Evolutionary conservation across 495 filamentous ascomycete genomes (phyloP).

Genomic region (Trichoderma erinaceum): DNA sequence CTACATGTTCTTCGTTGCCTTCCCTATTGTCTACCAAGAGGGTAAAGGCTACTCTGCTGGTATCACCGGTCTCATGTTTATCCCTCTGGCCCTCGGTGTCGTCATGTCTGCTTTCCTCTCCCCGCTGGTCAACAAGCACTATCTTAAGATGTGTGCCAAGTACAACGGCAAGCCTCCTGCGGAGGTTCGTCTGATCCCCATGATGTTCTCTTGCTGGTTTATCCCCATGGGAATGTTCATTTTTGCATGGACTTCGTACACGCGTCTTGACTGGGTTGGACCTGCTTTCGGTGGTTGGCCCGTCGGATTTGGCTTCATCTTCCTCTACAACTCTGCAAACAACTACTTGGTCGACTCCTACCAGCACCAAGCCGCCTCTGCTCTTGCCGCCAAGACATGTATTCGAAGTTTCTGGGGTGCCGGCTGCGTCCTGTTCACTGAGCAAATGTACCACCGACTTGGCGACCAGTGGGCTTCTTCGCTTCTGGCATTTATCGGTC

Average conservation of each 20-base stretch:
- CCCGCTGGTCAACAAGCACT: slow-evolving; percentile 70
- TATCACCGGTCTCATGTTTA: slow-evolving; percentile 75
- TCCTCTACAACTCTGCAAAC: slow-evolving; percentile 78
- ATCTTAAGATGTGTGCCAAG: slow-evolving; percentile 53
- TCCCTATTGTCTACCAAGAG: slow-evolving; percentile 69
- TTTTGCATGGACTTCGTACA: slow-evolving; percentile 77
- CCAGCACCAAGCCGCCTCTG: slow-evolving; percentile 77
- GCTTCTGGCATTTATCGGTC: slow-evolving; percentile 62
- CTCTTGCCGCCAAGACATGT: slow-evolving; percentile 78
- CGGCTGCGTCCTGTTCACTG: slow-evolving; percentile 66
- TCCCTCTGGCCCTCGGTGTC: slow-evolving; percentile 63
- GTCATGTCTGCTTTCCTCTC: slow-evolving; percentile 57
- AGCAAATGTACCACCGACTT: slow-evolving; percentile 69
- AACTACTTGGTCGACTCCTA: slow-evolving; percentile 81
- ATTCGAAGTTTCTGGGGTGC: slow-evolving; percentile 77
- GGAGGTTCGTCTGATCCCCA: slow-evolving; percentile 70
- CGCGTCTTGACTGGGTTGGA: slow-evolving; percentile 59
- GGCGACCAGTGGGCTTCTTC: slow-evolving; percentile 70
- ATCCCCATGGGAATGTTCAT: slow-evolving; percentile 74
- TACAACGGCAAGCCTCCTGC: slow-evolving; percentile 65
- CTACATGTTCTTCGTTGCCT: slow-evolving; percentile 82
- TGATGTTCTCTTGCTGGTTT: slow-evolving; percentile 80
- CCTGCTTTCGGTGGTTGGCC: slow-evolving; percentile 68
- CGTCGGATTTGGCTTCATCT: slow-evolving; percentile 80
- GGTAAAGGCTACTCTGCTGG: slow-evolving; percentile 68